Percentiles rank a stretch among this genome's conserved stretches.
Conservation (phyloP, 345 rosid species). For the Citrus australasica region DNA sequence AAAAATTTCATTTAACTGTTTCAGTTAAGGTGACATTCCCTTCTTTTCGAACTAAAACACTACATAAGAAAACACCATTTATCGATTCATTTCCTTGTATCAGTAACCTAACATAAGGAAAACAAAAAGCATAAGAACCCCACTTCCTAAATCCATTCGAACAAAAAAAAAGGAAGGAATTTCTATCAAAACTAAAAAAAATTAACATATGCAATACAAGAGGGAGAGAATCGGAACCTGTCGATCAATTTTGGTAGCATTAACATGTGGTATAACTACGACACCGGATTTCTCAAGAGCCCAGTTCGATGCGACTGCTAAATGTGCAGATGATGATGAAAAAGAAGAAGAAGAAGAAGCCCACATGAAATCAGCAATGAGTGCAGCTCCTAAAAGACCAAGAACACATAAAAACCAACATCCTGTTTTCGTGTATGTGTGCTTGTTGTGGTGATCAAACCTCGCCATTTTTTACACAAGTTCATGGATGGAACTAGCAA, state of each 20-base stretch:
- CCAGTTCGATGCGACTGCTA: slow-evolving; percentile 38
- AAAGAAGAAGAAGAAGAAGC: slow-evolving; percentile 31
- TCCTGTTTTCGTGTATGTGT: slow-evolving; percentile 26
- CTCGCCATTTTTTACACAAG: slow-evolving; percentile 34
- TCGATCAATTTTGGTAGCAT: not conserved
- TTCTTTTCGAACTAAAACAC: not conserved
- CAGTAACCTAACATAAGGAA: not conserved
- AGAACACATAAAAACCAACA: slow-evolving; percentile 26
- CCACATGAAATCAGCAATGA: slow-evolving; percentile 40
- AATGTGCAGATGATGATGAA: slow-evolving; percentile 12
- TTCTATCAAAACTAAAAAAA: not conserved
- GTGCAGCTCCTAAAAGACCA: slow-evolving; percentile 35
- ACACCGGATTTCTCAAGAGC: slow-evolving; percentile 29
- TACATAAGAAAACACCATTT: not conserved
- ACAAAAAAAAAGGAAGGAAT: not conserved
- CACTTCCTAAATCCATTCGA: not conserved
- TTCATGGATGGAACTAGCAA: no score
- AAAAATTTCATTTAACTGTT: not conserved
- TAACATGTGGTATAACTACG: slow-evolving; percentile 19
- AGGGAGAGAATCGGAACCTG: slow-evolving; percentile 21
- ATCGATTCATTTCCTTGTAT: not conserved
- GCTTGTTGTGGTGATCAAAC: slow-evolving; percentile 19
- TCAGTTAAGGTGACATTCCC: not conserved
- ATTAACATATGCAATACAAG: not conserved
- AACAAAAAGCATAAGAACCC: not conserved